Conservation (phyloP, 768 basidiomycete genomes). For the Grammothele lineata region DNA sequence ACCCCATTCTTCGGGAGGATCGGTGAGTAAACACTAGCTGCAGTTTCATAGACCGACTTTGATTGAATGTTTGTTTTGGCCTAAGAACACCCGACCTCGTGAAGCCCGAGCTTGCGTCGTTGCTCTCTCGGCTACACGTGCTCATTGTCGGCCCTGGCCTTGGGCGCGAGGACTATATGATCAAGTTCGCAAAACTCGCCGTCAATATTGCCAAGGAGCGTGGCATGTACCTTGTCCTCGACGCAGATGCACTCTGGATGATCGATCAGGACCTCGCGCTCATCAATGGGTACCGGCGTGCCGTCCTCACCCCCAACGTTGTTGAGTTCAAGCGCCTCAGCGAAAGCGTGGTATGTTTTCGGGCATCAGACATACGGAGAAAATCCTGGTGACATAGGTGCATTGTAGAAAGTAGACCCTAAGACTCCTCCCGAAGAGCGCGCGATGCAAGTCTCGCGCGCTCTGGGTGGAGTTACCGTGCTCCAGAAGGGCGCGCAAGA, state of each 20-base stretch:
- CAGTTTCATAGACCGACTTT: no score
- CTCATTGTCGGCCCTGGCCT: constrained; percentile 93
- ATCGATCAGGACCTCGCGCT: constrained; percentile 69
- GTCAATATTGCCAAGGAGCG: constrained; percentile 65
- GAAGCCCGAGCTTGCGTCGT: constrained; percentile 49
- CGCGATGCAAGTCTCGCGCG: constrained; percentile 69
- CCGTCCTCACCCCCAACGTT: constrained; percentile 91
- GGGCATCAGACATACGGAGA: no score
- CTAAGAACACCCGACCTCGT: constrained; percentile 35
- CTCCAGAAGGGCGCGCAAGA: constrained; percentile 85
- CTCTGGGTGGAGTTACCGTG: constrained; percentile 84
- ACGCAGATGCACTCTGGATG: constrained; percentile 89
- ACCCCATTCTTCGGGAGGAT: constrained; percentile 79
- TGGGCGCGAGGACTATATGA: constrained; percentile 90
- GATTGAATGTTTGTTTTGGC: not conserved
- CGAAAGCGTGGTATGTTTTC: constrained; percentile 59
- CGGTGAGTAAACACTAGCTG: constrained; percentile 41
- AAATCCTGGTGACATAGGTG: no score
- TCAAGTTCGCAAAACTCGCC: constrained; percentile 71
- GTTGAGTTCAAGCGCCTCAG: constrained; percentile 87
- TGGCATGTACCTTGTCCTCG: constrained; percentile 88
- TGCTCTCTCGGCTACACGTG: constrained; percentile 85
- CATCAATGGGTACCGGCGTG: constrained; percentile 81
- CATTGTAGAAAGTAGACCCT: constrained; percentile 43
- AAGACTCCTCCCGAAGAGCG: constrained; percentile 45